Conservation (phyloP, 1,284 basidiomycete genomes). For the Lentinula novae-zelandiae region DNA sequence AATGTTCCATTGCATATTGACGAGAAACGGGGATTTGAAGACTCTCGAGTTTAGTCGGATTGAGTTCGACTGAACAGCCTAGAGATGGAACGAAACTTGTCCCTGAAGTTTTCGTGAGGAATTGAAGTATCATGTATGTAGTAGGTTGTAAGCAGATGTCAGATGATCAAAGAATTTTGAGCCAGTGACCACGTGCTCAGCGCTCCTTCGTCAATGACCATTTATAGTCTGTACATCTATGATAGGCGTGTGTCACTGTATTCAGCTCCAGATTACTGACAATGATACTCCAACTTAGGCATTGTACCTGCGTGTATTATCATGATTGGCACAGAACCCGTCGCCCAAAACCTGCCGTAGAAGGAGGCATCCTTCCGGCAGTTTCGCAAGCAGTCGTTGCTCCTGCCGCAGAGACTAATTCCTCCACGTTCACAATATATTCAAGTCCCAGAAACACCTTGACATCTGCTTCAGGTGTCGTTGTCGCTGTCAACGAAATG, state of each 20-base stretch:
- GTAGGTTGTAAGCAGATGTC: no score
- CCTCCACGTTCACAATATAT: constrained; percentile 33
- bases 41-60: constrained; percentile 17
- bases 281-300: constrained; percentile 42
- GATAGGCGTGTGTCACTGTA: constrained; percentile 57
- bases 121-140: no score
- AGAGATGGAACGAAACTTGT: not conserved
- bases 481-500: constrained; percentile 62
- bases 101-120: not conserved
- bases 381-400: constrained; percentile 65
- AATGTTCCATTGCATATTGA: constrained; percentile 25
- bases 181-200: no score
- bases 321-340: constrained; percentile 89
- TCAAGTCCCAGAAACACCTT: constrained; percentile 63
- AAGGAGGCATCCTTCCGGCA: constrained; percentile 70
- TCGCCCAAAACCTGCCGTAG: constrained; percentile 64
- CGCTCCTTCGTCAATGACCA: constrained; percentile 52
- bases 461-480: constrained; percentile 56
- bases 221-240: constrained; percentile 87
- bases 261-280: not conserved
- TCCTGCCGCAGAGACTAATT: constrained; percentile 27
- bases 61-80: not conserved
- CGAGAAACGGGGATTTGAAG: constrained; percentile 30
- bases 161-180: no score
- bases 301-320: constrained; percentile 90